Evolutionary conservation across 2,329 filamentous ascomycete genomes (phyloP), one percentile per base, ranked within the genome.

Genomic region (Exutisphaerella laricina): DNA sequence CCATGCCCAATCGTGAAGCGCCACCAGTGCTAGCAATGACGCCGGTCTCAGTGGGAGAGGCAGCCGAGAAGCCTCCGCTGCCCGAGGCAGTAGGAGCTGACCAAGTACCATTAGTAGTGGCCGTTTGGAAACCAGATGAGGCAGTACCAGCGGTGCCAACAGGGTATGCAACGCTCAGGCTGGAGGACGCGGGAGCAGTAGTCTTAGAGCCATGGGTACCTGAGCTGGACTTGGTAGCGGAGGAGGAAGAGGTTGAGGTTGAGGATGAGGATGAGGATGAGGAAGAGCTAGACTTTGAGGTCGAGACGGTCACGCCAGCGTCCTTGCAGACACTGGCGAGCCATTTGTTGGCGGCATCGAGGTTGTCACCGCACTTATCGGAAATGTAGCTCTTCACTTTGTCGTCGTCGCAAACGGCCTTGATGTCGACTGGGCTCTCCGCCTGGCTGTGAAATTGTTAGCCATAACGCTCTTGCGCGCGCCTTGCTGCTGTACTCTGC

Each of bases 271-370:
- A 12, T 2, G 44, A 43, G 29, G 38, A 29, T 13, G 50, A 46
- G 13, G 41, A 22, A 7, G 46, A 48, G 4, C 40, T 22, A 18
- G 46, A 39, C 21, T 29, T 20, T n/a, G 41, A 40, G 42, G 43
- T 38, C 13, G 43, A 47, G 45, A 64, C 51, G 10, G 51, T 51
- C 14, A 59, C 50, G 38, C 60, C 61, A 21, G 56, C 60, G 25
- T 50, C 48, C 25, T 58, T 56, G 57, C 63, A 66, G 25, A 56
- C 49, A 29, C 50, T 48, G 22, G 53, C 48, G 48, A 62, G 64
- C 28, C 54, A 59, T 41, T 50, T 55, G 48, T 55, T 51, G 21
- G 62, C 63, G 13, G 47, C 44, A 12, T 58, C 37, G 13, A 52
- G 38, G 35, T 57, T 50, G 48, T 52, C 45, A 26, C 55, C 58